phyloP scores from a whole-genome alignment of 2,329 filamentous ascomycete species.

The Pseudogymnoascus sp. region DNA sequence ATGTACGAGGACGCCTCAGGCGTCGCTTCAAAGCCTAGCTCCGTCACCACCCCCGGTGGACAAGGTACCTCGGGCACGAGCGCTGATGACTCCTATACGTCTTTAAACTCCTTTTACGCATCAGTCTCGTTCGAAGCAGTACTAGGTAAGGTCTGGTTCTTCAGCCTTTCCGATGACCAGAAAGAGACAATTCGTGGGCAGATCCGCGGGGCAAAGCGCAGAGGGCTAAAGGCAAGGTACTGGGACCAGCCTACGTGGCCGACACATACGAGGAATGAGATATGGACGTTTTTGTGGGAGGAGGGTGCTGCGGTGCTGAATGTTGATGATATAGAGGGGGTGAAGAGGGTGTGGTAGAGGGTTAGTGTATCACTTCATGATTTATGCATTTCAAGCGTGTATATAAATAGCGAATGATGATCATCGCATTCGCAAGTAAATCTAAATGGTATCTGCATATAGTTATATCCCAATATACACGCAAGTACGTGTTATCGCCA shows the following conservation, averaged over 20 bases:
- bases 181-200: slow-evolving; percentile 37
- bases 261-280: slow-evolving; percentile 40
- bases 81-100: slow-evolving; percentile 34
- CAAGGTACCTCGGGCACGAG: slow-evolving; percentile 38
- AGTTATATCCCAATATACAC: not conserved
- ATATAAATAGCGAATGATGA: not conserved
- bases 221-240: slow-evolving; percentile 49
- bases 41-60: slow-evolving; percentile 18
- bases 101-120: slow-evolving; percentile 58
- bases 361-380: not conserved
- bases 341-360: not conserved
- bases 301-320: slow-evolving; percentile 55
- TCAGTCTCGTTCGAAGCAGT: slow-evolving; percentile 47
- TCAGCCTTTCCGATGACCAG: slow-evolving; percentile 39
- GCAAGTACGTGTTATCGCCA: not conserved
- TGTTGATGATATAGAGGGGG: slow-evolving; percentile 41
- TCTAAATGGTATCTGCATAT: slow-evolving; percentile 4
- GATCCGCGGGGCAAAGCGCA: slow-evolving; percentile 38
- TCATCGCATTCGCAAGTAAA: not conserved
- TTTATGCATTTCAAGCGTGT: not conserved
- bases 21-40: slow-evolving; percentile 15
- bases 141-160: slow-evolving; percentile 41
- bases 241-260: slow-evolving; percentile 55
- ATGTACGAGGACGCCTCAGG: slow-evolving; percentile 27
- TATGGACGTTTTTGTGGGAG: slow-evolving; percentile 48